A percentile compares a stretch with the other conserved stretches of the same genome.
phyloP scores from a whole-genome alignment of 352 stramenopile species.

The Phytophthora idaei region DNA sequence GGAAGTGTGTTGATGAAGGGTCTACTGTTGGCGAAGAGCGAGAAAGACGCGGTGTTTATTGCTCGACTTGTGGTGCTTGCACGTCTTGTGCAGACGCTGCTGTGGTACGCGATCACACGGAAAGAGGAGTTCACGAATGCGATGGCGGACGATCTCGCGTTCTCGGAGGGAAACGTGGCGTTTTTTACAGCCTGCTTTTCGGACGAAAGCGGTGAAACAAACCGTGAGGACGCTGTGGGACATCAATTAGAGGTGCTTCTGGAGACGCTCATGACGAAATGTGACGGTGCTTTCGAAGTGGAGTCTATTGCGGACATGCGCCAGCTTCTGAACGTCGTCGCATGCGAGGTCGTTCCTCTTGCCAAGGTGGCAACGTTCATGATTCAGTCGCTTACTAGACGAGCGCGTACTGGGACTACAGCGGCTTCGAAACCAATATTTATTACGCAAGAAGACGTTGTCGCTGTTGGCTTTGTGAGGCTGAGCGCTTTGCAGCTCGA shows the following conservation, averaged over 20 bases:
- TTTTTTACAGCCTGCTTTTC: conserved; percentile 62
- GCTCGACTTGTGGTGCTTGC: conserved; percentile 70
- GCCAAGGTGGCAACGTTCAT: conserved; percentile 74
- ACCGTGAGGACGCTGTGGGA: conserved; percentile 30
- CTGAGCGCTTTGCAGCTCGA: conserved; percentile 24
- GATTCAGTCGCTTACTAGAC: conserved; percentile 44
- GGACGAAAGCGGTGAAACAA: conserved; percentile 20
- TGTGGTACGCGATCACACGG: conserved; percentile 76
- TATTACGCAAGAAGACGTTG: conserved; percentile 55
- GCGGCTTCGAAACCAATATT: conserved; percentile 61
- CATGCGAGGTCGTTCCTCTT: conserved; percentile 75
- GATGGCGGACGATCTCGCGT: conserved; percentile 63
- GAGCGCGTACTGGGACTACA: conserved; percentile 11
- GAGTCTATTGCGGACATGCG: conserved; percentile 40
- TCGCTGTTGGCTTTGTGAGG: conserved; percentile 57
- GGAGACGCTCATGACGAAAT: conserved; percentile 32
- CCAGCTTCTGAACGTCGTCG: conserved; percentile 76
- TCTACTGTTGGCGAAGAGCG: conserved; percentile 60
- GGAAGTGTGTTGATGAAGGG: conserved; percentile 77
- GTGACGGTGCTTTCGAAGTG: conserved; percentile 37
- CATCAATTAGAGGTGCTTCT: conserved; percentile 42
- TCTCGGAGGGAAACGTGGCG: conserved; percentile 58
- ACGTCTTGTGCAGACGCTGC: conserved; percentile 71
- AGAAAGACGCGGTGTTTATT: conserved; percentile 65
- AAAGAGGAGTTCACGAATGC: conserved; percentile 62